Base-by-base conservation (phyloP, 1,284 basidiomycete genomes). In the Ceratobasidium sp. region DNA sequence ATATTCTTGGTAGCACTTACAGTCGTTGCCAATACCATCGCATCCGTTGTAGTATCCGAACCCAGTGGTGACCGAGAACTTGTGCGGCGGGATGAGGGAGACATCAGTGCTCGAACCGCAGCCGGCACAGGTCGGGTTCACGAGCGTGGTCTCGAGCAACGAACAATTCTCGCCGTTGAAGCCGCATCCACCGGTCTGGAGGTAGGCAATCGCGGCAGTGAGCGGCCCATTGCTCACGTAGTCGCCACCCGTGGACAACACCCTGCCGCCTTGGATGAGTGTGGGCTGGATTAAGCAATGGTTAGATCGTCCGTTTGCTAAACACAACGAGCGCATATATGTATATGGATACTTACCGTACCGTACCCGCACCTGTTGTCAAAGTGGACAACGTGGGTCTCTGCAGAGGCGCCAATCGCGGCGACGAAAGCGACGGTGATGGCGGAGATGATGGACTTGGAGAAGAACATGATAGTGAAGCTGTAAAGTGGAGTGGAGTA, bases 131-230 rank as follows among this genome's bases (percentile, higher is more conserved):
- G 80, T 81, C 13, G 84, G 83, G 77, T 86, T 86, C 14, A 65
- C 56, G 37, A 86, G 80, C 77, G 83, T 85, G 4, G 81, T 82
- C 76, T 86, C 85, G 34, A 85, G 78, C 34, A 83, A 79, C 0
- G 82, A 83, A 76, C 85, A 86, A 11, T 81, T 78, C 29, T 85
- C 84, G 34, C 85, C 85, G 73, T 86, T 85, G 75, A 83, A 81
- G 6, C 81, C 80, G 62, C 84, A 86, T 14, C 81, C 39, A 13
- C 81, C 81, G 29, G 82, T 84, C 71, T 84, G 81, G 16, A 84
- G 80, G 76, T 84, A 84, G 0, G 84, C 84, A 59, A 85, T 85
- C 16, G 83, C 83, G 27, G 79, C 71, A 5, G 37, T 37, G 22
- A 86, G 76, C 16, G 82, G 81, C 0, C 83, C 83, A 63, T 82